Base-by-base conservation (phyloP, 2,329 filamentous ascomycete species). In the Whalleya microplaca region DNA sequence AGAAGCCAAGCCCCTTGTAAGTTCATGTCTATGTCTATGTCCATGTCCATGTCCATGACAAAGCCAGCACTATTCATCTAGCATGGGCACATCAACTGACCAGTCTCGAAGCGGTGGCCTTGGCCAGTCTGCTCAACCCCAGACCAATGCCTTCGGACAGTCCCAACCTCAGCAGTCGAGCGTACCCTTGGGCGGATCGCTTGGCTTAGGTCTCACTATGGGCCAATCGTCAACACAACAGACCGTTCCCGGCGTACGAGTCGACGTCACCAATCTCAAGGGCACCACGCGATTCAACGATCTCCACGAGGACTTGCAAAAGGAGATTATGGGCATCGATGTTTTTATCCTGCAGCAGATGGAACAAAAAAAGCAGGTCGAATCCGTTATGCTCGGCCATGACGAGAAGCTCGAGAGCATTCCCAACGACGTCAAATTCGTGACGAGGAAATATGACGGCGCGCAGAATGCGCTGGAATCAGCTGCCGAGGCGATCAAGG, bases 271-370 rank as follows among this genome's bases (percentile, higher is more conserved):
- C 65, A 91, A 90, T 69, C 80, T 98, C 58, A 86, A 92, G 50
- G 89, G 90, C 16, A 96, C 93, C 0, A 96, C 92, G 2, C 91
- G 95, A 59, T 97, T 95, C 78, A 91, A 92, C 70, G 94, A 96
- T 73, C 87, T 96, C 23, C 86, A 90, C 58, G 89, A 94, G 64
- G 86, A 91, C 27, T 79, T 96, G 16, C 92, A 96, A 69, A 84
- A 86, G 60, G 78, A 91, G 64, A 90, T 99, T 59, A 85, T 91
- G 60, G 76, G 81, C 9, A 85, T 96, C 61, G 94, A 99, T 73
- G 84, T 84, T 55, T 85, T 88, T 62, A 94, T 99, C 65, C 85
- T 91, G 66, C 82, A 83, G 51, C 92, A 95, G 70, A 92, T 96
- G 68, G 82, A 83, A 56, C 88, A 89, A 73, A 88, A 91, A 69